Evolutionary conservation across 495 filamentous ascomycete genomes (phyloP).

Genomic region (Aspergillus sparsus): DNA sequence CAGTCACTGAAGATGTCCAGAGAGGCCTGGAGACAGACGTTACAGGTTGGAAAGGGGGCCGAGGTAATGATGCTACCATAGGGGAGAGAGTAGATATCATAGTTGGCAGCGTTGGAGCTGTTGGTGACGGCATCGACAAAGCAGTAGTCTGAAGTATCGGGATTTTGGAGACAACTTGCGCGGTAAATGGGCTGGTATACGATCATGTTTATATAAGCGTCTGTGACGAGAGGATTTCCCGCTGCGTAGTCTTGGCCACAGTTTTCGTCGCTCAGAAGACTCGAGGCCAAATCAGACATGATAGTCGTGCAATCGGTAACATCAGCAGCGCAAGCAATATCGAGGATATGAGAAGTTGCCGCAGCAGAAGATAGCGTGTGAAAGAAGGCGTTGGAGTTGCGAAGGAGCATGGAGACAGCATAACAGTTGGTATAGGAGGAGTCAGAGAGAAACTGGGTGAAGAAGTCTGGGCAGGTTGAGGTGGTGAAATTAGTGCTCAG

Average conservation of each 20-base stretch:
- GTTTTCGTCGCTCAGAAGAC: slow-evolving; percentile 56
- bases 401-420: slow-evolving; percentile 72
- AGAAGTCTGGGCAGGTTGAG: slow-evolving; percentile 64
- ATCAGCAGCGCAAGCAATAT: slow-evolving; percentile 68
- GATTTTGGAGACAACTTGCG: slow-evolving; percentile 71
- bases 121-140: slow-evolving; percentile 88
- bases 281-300: slow-evolving; percentile 59
- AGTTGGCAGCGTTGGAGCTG: slow-evolving; percentile 60
- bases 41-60: slow-evolving; percentile 65
- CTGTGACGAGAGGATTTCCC: slow-evolving; percentile 67
- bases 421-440: slow-evolving; percentile 66
- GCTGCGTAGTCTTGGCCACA: slow-evolving; percentile 70
- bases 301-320: slow-evolving; percentile 57
- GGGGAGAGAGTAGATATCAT: slow-evolving; percentile 81
- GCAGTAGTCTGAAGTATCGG: slow-evolving; percentile 48
- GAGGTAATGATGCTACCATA: slow-evolving; percentile 69
- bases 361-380: slow-evolving; percentile 63
- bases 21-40: slow-evolving; percentile 65
- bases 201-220: slow-evolving; percentile 71
- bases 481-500: slow-evolving; percentile 69
- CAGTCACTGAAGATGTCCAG: slow-evolving; percentile 68
- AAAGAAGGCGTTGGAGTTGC: slow-evolving; percentile 78
- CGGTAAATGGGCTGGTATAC: slow-evolving; percentile 74
- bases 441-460: slow-evolving; percentile 64
- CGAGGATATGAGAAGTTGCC: slow-evolving; percentile 67